Evolutionary conservation across 371 early-diverging fungal genomes (phyloP), one percentile per base, ranked within the genome.

Genomic region (Massospora cicadina): DNA sequence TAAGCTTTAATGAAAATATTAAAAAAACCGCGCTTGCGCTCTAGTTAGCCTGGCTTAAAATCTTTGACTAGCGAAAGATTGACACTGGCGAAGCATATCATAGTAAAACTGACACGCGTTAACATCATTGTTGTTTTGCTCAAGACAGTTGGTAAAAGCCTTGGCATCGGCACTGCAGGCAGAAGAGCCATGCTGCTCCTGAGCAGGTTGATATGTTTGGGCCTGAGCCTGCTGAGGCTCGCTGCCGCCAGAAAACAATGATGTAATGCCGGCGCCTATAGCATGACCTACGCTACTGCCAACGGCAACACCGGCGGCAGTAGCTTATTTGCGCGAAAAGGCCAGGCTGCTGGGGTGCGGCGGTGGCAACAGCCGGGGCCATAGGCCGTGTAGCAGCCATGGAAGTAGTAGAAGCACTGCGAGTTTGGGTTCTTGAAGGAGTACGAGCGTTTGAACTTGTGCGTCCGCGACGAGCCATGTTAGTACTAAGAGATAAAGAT

Each of bases 271-370:
- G 65, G 72, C 76, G 63, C 79, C 87, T 60, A 87, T 66, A 31
- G 79, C 80, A 66, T 85, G 86, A 58, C 87, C 89, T 28, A 87
- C 82, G 30, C 91, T 83, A 31, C 82, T 81, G 67, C 93, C 94
- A 26, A 92, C 86, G 65, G 93, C 95, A 60, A 93, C 92, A 75
- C 91, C 91, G 63, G 89, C 95, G 53, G 93, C 95, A 26, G 91
- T 93, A 23, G 90, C 76, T 93, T 88, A 90, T 86, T 69, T 90
- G 87, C 56, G 85, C 88, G 71, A 91, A 86, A 58, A 93, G 69
- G 61, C 93, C 79, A 2, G 82, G 82, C 67, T 71, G 71, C 65
- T 67, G 71, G 31, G 77, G 79, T 33, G 65, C 63, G 28, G 63
- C 68, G 25, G 63, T 65, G 17, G 71, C 57, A 10, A 54, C 58